Evolutionary conservation across 2,329 filamentous ascomycete species (phyloP), one percentile per base, ranked within the genome.

Genomic region (Hymenoscyphus repandus): DNA sequence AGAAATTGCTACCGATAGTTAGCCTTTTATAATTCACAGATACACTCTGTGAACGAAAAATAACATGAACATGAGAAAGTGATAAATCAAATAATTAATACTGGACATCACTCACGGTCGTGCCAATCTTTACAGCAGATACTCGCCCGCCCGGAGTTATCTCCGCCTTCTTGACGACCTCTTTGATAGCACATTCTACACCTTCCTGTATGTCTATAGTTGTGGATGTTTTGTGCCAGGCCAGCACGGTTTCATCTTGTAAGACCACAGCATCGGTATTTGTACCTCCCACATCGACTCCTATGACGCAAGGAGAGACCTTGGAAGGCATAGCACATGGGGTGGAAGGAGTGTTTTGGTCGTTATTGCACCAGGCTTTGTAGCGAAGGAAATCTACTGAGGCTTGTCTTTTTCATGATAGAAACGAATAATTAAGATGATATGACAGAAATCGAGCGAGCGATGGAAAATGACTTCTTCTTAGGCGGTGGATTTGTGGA

Each of bases 201-300:
- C 75, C 76, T 45, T 66, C 68, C 33, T 74, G 77, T 34, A 77
- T 74, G 58, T 78, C 72, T n/a, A 68, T 56, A 1, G 74, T 77
- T 0, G 75, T 78, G 1, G 72, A 64, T 3, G 74, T 70, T 60
- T 78, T 78, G 62, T 72, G 67, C 13, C 71, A 75, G 3, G 73
- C 73, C 4, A 64, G 46, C 12, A 64, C 59, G 31, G 55, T 49
- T 13, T 62, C 55, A 42, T 52, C 50, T 37, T 62, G 62, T 12
- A 64, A 50, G 22, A 63, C 54, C 9, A 60, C 58, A 6, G 55
- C 62, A 44, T 61, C 80, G 3, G 78, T 79, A 0, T 79, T 83
- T 0, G 80, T 83, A 13, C 80, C 80, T 6, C 80, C 80, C 27
- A 83, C 74, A 57, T 83, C 80, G 2, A 82, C 61, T 15, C 63